Base-by-base conservation (phyloP, 192 early-diverging fungal genomes). In the Rhizophagus prolifer region DNA sequence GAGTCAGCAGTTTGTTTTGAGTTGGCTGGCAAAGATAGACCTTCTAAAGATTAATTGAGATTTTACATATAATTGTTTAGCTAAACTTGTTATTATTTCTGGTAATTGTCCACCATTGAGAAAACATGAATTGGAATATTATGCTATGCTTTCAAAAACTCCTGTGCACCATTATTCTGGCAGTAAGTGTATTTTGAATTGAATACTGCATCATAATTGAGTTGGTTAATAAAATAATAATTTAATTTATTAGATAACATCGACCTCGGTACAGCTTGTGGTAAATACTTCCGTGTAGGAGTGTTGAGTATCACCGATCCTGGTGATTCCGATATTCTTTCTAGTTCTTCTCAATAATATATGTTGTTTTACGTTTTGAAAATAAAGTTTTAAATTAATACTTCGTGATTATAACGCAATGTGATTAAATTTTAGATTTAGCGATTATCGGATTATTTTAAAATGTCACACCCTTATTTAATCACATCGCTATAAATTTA, bases 121-220 rank as follows among this genome's bases (percentile, higher is more conserved):
- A 88, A 99, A 98, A 93, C 95, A 94, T 74, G 98, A 99, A 92
- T 93, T 99, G 82, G 97, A 99, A 90, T 99, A 99, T 95, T 99
- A 99, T 91, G 98, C 98, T 86, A 99, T 99, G 98, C 91, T 99
- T 79, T 95, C 96, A 90, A 99, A 99, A 93, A 98, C 97, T 83
- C 91, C 91, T 90, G 97, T 99, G 83, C 97, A 99, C 93, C 97
- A 99, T 96, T 97, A 95, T 93, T 86, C 87, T 83, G 97, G 97
- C 83, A 96, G 93, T 95, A 89, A 89, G 92, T 90, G 77, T 84
- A 9, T 9, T 64, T 36, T 41, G 19, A 46, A 14, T 81, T 8
- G 14, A 66, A 38, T 74, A 30, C 12, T 6, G 5, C 19, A 21
- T 79, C 26, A 46, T 4, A 7, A 47, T 30, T 54, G 36, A 26